These are phyloP conservation scores for Alloascoidea hylecoeti DNA, from an alignment of 805 yeast species.

Conservation along the genomic window DNA sequence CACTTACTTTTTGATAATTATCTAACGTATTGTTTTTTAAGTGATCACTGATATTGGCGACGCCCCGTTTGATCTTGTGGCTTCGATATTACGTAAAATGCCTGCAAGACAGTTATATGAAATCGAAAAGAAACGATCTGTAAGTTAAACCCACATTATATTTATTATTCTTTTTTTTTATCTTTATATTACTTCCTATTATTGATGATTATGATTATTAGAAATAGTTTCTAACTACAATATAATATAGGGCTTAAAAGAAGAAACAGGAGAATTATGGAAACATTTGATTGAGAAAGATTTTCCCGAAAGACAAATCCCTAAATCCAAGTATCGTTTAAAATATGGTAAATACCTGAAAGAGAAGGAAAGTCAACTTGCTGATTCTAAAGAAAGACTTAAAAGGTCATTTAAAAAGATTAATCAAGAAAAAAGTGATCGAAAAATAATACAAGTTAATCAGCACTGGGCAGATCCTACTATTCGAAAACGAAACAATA, in stretches of 20 bases:
- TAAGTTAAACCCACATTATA: neutral
- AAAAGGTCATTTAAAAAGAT: slow-evolving; percentile 14
- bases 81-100: slow-evolving; percentile 18
- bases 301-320: slow-evolving; percentile 18
- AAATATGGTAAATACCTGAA: slow-evolving; percentile 13
- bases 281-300: slow-evolving; percentile 13
- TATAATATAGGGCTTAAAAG: slow-evolving; percentile 13
- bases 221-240: neutral
- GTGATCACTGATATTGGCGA: slow-evolving; percentile 22
- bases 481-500: slow-evolving; percentile 5
- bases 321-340: slow-evolving; percentile 12
- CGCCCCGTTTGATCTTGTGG: slow-evolving; percentile 19
- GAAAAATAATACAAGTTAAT: slow-evolving; percentile 10
- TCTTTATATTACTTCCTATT: no score
- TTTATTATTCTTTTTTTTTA: neutral
- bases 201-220: no score
- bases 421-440: slow-evolving; percentile 12
- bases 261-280: slow-evolving; percentile 19
- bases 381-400: slow-evolving; percentile 24
- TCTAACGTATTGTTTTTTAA: slow-evolving; percentile 4
- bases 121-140: slow-evolving; percentile 15
- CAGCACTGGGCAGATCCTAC: slow-evolving; percentile 10
- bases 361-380: slow-evolving; percentile 31
- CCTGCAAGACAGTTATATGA: slow-evolving; percentile 17
- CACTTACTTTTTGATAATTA: neutral